phyloP scores from a whole-genome alignment of 257 asterid genomes.

The Galeopsis tetrahit region DNA sequence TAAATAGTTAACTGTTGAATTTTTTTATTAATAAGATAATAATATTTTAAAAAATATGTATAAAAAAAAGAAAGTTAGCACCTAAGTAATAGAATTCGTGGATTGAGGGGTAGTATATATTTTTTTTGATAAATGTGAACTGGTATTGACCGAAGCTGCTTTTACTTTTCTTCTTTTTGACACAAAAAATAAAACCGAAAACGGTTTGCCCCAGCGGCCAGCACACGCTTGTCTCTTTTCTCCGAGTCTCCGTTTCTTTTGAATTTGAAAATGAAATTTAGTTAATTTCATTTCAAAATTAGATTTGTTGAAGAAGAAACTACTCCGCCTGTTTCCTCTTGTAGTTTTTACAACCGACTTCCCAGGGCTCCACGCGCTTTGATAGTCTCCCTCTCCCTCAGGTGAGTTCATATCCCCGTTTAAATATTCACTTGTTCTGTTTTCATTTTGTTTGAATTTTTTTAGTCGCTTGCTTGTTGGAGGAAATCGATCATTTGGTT shows the following conservation, averaged over 20 bases:
- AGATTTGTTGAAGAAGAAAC: slow-evolving; percentile 35
- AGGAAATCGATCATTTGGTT: slow-evolving; percentile 17
- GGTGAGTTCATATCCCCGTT: slow-evolving; percentile 25
- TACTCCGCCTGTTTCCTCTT: slow-evolving; percentile 27
- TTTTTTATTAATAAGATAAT: too few species aligned
- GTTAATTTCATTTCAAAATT: background rate
- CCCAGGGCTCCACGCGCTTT: slow-evolving; percentile 26
- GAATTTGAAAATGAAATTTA: background rate
- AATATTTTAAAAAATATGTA: too few species aligned
- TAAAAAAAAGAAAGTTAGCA: too few species aligned
- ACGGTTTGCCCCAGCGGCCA: background rate
- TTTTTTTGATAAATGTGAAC: too few species aligned
- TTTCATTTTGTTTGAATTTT: background rate
- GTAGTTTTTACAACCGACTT: background rate
- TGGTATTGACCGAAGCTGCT: too few species aligned
- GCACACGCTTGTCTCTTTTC: background rate
- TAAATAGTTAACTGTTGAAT: too few species aligned
- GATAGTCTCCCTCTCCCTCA: slow-evolving; percentile 12
- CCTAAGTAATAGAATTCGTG: too few species aligned
- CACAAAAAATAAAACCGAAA: too few species aligned
- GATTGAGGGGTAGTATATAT: too few species aligned
- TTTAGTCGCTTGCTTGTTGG: background rate
- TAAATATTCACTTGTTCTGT: background rate
- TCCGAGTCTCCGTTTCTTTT: background rate
- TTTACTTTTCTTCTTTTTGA: too few species aligned